phyloP scores from a whole-genome alignment of 1,139 yeast genomes.

The Candida mesenterica region DNA sequence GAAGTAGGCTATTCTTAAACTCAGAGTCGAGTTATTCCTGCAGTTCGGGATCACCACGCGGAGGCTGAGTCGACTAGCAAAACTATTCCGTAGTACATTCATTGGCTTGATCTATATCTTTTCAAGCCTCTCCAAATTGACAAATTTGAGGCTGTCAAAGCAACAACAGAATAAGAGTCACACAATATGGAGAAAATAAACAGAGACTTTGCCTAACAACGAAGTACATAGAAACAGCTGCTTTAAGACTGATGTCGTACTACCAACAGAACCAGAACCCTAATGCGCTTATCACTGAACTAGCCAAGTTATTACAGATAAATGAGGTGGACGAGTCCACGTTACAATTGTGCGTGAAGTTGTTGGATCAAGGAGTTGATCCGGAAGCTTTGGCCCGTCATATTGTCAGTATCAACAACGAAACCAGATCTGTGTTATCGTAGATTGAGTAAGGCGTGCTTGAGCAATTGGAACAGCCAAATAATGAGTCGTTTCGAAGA shows the following conservation, averaged over 20 bases:
- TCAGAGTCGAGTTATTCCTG: background rate
- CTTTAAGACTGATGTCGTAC: too few species aligned
- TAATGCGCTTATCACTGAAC: slow-evolving; percentile 23
- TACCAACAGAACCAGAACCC: slow-evolving; percentile 10
- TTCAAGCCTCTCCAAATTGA: too few species aligned
- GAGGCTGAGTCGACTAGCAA: too few species aligned
- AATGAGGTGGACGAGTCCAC: slow-evolving; percentile 29
- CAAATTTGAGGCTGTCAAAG: too few species aligned
- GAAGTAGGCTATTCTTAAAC: slow-evolving; percentile 56
- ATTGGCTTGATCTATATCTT: too few species aligned
- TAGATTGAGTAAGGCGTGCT: slow-evolving; percentile 10
- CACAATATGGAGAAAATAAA: too few species aligned
- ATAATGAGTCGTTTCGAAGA: background rate
- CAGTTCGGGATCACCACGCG: too few species aligned
- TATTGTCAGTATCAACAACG: slow-evolving; percentile 26
- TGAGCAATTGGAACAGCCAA: background rate
- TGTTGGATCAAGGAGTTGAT: slow-evolving; percentile 40
- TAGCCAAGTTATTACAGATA: slow-evolving; percentile 28
- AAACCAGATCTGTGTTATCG: slow-evolving; percentile 17
- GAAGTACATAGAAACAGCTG: too few species aligned
- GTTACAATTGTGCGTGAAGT: slow-evolving; percentile 33
- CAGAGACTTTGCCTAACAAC: too few species aligned
- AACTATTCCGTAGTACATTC: too few species aligned
- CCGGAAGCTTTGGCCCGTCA: slow-evolving; percentile 31
- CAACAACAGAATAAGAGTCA: too few species aligned